Evolutionary conservation across 257 asterid species (phyloP), one percentile per base, ranked within the genome.

Genomic region (Cinchona pubescens): DNA sequence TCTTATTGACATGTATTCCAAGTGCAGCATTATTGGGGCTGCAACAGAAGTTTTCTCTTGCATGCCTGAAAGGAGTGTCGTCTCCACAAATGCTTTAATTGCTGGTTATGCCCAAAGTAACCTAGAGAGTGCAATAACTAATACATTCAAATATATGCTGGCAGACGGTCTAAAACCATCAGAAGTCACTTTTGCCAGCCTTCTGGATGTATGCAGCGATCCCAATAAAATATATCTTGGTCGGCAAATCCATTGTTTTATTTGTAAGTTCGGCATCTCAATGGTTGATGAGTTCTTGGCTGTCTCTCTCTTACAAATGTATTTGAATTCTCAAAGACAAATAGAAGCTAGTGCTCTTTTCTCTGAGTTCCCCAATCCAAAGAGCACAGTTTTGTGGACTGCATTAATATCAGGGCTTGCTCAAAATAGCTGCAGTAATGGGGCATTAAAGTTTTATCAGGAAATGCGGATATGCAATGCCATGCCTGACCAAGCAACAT

Each of bases 401-500:
- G 96, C 92, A 62, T 70, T 94, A 83, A 90, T 94, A 85, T 94
- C 97, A 29, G 92, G 96, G 62, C 85, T 80, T 67, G 78, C 77
- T 40, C 91, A 85, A 74, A 88, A 81, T 49, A 89, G 77, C 66
- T 58, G 62, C 77, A 49, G 82, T 23, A 80, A 84, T 49, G 93
- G 87, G 69, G 97, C 97, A 34, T 81, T 94, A 76, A 49, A 37
- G 42, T 85, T 89, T 84, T 92, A 87, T 83, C 81, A 64, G 45
- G 86, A 89, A 81, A 94, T 94, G 97, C 91, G 90, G 43, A n/a
- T 75, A 38, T 86, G 81, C 62, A 77, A 82, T 78, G 83, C 80
- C 75, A 77, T 87, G 85, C 95, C 97, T 23, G 97, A 94, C 76
- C 99, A 92, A 83, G 97, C 96, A 9, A 90, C 99, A 74, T 92